Evolutionary conservation across 345 rosid genomes (phyloP).

Genomic region (Lenwebbia sp.): DNA sequence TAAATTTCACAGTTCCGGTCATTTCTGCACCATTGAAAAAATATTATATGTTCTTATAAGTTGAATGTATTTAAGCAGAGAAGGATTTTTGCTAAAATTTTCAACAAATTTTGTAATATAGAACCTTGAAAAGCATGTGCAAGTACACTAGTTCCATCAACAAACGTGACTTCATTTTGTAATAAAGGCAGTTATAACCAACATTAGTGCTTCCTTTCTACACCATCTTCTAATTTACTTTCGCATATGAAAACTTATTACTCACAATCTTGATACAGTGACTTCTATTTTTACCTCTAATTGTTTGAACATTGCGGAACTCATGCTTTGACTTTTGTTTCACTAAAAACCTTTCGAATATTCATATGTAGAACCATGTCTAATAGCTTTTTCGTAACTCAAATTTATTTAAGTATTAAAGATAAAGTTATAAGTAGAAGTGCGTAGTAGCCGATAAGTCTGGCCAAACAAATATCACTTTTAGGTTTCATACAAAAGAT

Average conservation of each 20-base stretch:
- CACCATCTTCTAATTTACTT: too few species aligned
- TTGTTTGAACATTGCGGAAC: background rate
- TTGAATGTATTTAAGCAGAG: background rate
- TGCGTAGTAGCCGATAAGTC: background rate
- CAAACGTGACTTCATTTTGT: too few species aligned
- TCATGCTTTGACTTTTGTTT: background rate
- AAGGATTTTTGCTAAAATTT: background rate
- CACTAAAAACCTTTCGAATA: background rate
- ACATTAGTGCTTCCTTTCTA: too few species aligned
- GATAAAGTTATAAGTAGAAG: background rate
- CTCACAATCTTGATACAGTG: background rate
- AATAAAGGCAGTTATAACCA: too few species aligned
- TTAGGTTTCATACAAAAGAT: background rate
- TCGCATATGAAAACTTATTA: too few species aligned
- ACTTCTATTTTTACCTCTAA: background rate
- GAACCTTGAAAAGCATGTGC: background rate
- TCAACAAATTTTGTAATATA: background rate
- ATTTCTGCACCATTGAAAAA: background rate
- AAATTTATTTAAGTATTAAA: background rate
- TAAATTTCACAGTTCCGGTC: background rate
- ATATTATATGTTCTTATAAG: background rate
- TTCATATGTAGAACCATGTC: background rate
- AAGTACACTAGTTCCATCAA: background rate
- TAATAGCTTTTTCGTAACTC: background rate
- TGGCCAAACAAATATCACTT: background rate